Percentiles rank a stretch among this genome's conserved stretches.
Conservation (phyloP, 805 yeast genomes). For the Yamadazyma insecticola region DNA sequence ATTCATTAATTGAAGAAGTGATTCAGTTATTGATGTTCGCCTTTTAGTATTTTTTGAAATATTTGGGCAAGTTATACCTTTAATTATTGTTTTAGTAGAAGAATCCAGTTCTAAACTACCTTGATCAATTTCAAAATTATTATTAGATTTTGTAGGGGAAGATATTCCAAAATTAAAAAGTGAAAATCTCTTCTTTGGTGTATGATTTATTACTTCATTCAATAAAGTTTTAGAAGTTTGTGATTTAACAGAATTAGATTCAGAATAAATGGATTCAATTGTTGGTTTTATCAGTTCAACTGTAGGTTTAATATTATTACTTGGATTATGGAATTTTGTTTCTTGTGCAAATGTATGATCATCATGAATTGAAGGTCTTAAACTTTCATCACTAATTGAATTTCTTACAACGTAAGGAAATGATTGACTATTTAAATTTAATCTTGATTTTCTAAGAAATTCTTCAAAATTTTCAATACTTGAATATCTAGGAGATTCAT, state of each 20-base stretch:
- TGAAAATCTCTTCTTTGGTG: slow-evolving; percentile 12
- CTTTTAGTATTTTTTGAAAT: slow-evolving; percentile 11
- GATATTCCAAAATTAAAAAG: slow-evolving; percentile 13
- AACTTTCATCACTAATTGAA: slow-evolving; percentile 13
- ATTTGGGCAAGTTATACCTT: slow-evolving; percentile 4
- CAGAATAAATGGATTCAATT: slow-evolving; percentile 25
- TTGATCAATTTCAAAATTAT: too few species aligned
- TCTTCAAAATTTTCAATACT: slow-evolving; percentile 18
- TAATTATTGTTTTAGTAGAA: too few species aligned
- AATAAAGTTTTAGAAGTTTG: slow-evolving; percentile 13
- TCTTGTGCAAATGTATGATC: background rate
- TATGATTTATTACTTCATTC: slow-evolving; percentile 8
- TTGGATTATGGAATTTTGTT: slow-evolving; percentile 38
- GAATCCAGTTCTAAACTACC: too few species aligned
- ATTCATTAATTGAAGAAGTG: slow-evolving; percentile 12
- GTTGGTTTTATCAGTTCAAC: slow-evolving; percentile 23
- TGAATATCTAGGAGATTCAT: too few species aligned
- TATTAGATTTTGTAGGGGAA: too few species aligned
- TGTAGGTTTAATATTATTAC: slow-evolving; percentile 18
- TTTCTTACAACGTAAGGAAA: slow-evolving; percentile 17
- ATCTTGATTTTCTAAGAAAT: slow-evolving; percentile 29
- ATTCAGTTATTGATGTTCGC: slow-evolving; percentile 25
- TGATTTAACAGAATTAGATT: slow-evolving; percentile 1
- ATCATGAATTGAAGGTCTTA: background rate
- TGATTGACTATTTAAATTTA: slow-evolving; percentile 18